These are phyloP conservation scores for Chlorella sp. DNA, from an alignment of 139 green algal species.

Conservation along the genomic window DNA sequence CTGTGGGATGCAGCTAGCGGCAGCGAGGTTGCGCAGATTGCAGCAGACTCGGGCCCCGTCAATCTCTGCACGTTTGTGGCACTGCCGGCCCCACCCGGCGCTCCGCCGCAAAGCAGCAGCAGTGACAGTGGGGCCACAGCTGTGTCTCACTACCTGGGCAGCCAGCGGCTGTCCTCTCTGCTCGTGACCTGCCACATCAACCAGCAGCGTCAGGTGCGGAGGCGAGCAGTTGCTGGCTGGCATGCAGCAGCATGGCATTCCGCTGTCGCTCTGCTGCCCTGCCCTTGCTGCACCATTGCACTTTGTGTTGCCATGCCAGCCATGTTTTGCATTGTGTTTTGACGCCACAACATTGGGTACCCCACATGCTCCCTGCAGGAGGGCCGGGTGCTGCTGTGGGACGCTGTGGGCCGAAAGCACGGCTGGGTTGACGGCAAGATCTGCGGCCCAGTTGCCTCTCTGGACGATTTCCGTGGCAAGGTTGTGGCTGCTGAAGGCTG, in stretches of 20 bases:
- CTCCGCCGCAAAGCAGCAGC: neutral
- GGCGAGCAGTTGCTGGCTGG: no score
- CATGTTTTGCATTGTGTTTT: no score
- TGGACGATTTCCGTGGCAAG: conserved; percentile 30
- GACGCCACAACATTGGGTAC: no score
- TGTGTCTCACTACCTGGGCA: no score
- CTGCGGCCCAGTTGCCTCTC: neutral
- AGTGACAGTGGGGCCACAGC: neutral
- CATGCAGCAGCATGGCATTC: no score
- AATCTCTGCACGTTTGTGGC: conserved; percentile 22
- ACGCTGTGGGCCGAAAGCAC: conserved; percentile 3
- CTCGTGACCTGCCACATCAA: conserved; percentile 41
- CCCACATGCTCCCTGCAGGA: conserved; percentile 21
- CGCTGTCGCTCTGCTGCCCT: no score
- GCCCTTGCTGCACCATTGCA: no score
- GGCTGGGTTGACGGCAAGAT: conserved; percentile 46
- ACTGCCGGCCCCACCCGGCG: neutral
- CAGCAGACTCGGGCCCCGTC: conserved; percentile 38
- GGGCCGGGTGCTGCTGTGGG: conserved; percentile 42
- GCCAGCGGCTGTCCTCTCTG: neutral
- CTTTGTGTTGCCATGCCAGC: no score
- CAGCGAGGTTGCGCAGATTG: conserved; percentile 14
- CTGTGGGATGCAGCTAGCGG: conserved; percentile 24
- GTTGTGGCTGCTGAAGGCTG: neutral
- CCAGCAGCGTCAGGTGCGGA: neutral